Percentiles rank a stretch among this genome's conserved stretches.
Conservation (phyloP, 1,139 yeast genomes). For the Lodderomyces beijingensis region DNA sequence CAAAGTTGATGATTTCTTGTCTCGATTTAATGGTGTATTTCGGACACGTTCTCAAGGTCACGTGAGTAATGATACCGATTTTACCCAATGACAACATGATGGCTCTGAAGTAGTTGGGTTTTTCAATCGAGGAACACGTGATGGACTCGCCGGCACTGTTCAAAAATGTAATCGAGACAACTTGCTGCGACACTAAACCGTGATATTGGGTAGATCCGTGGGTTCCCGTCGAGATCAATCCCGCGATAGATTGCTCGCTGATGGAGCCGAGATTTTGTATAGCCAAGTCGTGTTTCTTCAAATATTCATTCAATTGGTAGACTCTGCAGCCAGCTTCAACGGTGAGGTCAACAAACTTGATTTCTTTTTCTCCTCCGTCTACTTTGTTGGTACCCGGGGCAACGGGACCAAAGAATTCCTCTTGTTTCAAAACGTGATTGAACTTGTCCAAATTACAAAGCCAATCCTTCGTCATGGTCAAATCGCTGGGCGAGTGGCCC, state of each 20-base stretch:
- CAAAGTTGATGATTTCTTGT: slow-evolving; percentile 78
- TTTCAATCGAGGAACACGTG: slow-evolving; percentile 63
- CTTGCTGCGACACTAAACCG: slow-evolving; percentile 84
- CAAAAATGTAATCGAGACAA: slow-evolving; percentile 70
- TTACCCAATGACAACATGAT: slow-evolving; percentile 85
- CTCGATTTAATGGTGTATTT: slow-evolving; percentile 74
- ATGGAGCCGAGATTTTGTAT: slow-evolving; percentile 92
- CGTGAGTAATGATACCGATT: slow-evolving; percentile 83
- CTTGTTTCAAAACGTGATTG: slow-evolving; percentile 46
- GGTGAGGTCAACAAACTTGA: slow-evolving; percentile 79
- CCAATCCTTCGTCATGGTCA: slow-evolving; percentile 90
- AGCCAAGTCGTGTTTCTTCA: slow-evolving; percentile 65
- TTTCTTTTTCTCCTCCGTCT: slow-evolving; percentile 31
- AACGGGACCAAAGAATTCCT: slow-evolving; percentile 36
- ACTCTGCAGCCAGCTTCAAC: slow-evolving; percentile 90
- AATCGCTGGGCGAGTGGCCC: slow-evolving; percentile 91
- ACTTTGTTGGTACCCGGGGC: no score
- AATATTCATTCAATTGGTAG: slow-evolving; percentile 67
- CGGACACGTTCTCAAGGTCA: slow-evolving; percentile 84
- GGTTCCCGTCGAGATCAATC: slow-evolving; percentile 92
- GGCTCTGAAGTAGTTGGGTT: slow-evolving; percentile 76
- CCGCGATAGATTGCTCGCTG: slow-evolving; percentile 90
- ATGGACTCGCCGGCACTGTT: slow-evolving; percentile 71
- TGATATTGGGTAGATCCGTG: slow-evolving; percentile 95
- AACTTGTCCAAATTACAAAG: slow-evolving; percentile 79